Evolutionary conservation across 192 early-diverging fungal genomes (phyloP).

Genomic region (Coemansia sp.): DNA sequence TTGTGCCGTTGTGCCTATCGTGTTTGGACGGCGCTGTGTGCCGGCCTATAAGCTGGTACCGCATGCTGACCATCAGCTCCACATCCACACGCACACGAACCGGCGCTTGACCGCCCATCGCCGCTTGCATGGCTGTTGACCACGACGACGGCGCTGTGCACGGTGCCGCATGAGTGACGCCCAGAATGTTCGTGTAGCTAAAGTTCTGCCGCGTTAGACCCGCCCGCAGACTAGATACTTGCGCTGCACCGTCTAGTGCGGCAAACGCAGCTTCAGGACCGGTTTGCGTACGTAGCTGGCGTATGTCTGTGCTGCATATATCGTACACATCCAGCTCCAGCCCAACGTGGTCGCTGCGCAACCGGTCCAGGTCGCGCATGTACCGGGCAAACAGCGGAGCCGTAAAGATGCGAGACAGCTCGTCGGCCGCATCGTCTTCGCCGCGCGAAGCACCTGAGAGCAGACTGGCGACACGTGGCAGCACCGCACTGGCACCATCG

Average conservation of each 20-base stretch:
- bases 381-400: constrained; percentile 32
- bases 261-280: constrained; percentile 31
- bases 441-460: constrained; percentile 22
- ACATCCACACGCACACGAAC: constrained; percentile 40
- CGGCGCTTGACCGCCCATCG: constrained; percentile 4
- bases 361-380: constrained; percentile 26
- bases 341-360: constrained; percentile 35
- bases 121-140: neutral
- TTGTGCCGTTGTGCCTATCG: constrained; percentile 25
- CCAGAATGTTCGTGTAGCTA: constrained; percentile 25
- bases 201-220: constrained; percentile 28
- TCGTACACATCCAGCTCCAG: constrained; percentile 28
- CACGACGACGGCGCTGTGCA: neutral
- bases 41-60: constrained; percentile 28
- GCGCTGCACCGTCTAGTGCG: constrained; percentile 12
- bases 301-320: constrained; percentile 25
- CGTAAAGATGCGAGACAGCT: constrained; percentile 27
- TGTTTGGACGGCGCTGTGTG: constrained; percentile 18
- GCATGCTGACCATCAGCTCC: constrained; percentile 34
- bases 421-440: constrained; percentile 16
- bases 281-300: constrained; percentile 41
- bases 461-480: constrained; percentile 33
- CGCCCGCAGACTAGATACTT: constrained; percentile 22
- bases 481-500: constrained; percentile 27
- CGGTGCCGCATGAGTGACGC: constrained; percentile 18